Evolutionary conservation across 169 alveolate species (phyloP).

Genomic region (Perkinsus chesapeaki): DNA sequence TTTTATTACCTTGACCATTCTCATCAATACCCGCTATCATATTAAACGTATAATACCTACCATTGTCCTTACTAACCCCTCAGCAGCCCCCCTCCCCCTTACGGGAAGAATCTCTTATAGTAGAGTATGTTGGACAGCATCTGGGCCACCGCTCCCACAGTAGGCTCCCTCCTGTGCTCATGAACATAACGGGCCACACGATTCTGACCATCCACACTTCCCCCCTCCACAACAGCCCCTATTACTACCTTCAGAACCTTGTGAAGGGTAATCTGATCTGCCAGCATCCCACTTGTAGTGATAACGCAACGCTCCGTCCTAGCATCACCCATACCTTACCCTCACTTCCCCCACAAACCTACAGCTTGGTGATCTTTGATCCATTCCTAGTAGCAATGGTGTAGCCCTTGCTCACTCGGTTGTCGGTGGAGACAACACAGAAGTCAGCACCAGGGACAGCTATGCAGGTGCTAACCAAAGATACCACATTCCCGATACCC

Average conservation of each 20-base stretch:
- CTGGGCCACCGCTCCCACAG: constrained; percentile 41
- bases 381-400: constrained; percentile 23
- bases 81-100: not conserved
- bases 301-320: constrained; percentile 34
- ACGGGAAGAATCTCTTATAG: constrained; percentile 48
- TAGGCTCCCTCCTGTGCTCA: constrained; percentile 43
- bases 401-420: constrained; percentile 31
- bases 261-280: constrained; percentile 33
- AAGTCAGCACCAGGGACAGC: constrained; percentile 30
- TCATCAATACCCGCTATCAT: constrained; percentile 36
- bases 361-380: constrained; percentile 31
- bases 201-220: not conserved
- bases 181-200: constrained; percentile 20
- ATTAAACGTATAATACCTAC: constrained; percentile 42
- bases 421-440: constrained; percentile 34
- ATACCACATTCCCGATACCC: too few species aligned
- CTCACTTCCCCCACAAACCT: not conserved
- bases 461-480: constrained; percentile 14
- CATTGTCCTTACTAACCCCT: not conserved
- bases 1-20: constrained; percentile 8
- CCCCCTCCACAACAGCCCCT: not conserved
- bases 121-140: constrained; percentile 42
- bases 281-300: constrained; percentile 36
- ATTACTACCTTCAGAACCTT: constrained; percentile 14
- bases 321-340: not conserved